Percentiles rank a stretch among this genome's conserved stretches.
Evolutionary conservation across 1,139 yeast genomes (phyloP).

Genomic region (Saccharomyces hybrid): DNA sequence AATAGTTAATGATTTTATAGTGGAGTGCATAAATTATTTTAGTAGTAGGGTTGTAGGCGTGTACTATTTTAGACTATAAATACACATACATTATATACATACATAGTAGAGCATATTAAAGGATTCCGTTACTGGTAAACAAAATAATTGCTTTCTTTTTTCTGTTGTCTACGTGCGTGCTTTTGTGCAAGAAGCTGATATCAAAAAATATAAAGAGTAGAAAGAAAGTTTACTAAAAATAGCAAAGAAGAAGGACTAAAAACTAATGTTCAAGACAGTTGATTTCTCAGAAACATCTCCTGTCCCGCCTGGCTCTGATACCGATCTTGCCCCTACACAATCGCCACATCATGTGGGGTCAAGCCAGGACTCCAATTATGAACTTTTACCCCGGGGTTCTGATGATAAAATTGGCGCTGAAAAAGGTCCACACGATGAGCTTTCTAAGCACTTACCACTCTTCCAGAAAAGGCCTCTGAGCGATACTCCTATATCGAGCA

Average conservation of each 20-base stretch:
- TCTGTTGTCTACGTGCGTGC: background rate
- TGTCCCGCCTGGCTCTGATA: constrained; percentile 32
- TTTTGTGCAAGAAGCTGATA: background rate
- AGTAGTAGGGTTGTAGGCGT: background rate
- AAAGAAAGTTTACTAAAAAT: background rate
- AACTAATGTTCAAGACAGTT: constrained; percentile 20
- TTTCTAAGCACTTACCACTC: constrained; percentile 37
- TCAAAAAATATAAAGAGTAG: background rate
- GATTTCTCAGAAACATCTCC: constrained; percentile 23
- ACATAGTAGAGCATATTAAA: background rate
- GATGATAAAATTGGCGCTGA: constrained; percentile 2
- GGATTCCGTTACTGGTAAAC: background rate
- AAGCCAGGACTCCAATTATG: background rate
- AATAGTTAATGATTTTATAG: background rate
- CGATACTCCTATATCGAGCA: constrained; percentile 61
- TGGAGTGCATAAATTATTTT: background rate
- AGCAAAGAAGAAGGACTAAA: background rate
- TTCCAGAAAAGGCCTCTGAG: constrained; percentile 64
- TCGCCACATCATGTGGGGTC: constrained; percentile 6
- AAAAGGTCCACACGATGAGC: background rate
- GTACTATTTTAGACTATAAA: too few species aligned
- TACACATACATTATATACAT: background rate
- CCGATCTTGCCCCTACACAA: constrained; percentile 17
- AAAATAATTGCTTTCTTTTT: background rate
- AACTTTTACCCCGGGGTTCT: background rate